Percentiles rank a stretch among this genome's conserved stretches.
Evolutionary conservation across 163 green algal genomes (phyloP).

Genomic region (Scenedesmus sp.): DNA sequence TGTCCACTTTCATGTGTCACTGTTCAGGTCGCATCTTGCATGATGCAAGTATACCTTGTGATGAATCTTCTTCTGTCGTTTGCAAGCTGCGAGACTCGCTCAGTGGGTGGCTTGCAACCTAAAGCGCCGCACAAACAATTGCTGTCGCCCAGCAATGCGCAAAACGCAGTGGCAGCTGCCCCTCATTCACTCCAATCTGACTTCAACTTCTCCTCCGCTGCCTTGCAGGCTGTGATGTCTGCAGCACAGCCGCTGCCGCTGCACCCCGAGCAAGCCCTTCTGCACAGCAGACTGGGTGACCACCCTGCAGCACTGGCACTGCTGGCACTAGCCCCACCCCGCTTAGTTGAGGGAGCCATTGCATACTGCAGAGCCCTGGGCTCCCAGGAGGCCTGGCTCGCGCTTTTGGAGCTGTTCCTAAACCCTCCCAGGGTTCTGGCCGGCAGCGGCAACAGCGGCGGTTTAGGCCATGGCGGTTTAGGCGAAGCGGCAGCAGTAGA

Average conservation of each 20-base stretch:
- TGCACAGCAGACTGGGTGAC: constrained; percentile 53
- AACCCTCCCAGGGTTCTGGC: not conserved
- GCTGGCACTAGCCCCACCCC: constrained; percentile 48
- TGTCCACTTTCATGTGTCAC: no score
- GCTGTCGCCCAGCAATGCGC: not conserved
- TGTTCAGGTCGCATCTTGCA: no score
- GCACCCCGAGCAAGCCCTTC: constrained; percentile 53
- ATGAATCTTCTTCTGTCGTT: no score
- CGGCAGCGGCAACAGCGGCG: not conserved
- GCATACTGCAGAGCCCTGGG: constrained; percentile 59
- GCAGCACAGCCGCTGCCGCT: constrained; percentile 27
- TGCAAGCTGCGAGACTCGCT: no score
- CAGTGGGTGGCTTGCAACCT: no score
- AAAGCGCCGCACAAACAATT: no score
- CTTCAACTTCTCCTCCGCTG: not conserved
- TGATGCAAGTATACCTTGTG: no score
- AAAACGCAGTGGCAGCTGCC: not conserved
- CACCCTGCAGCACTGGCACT: constrained; percentile 56
- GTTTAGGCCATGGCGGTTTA: not conserved
- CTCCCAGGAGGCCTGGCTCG: constrained; percentile 44
- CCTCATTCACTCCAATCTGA: not conserved
- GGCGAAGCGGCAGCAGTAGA: not conserved
- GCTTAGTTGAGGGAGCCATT: constrained; percentile 58
- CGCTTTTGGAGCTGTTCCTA: constrained; percentile 47
- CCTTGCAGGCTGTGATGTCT: constrained; percentile 17